Evolutionary conservation across 371 early-diverging fungal species (phyloP), one percentile per base, ranked within the genome.

Genomic region (Rhizopus arrhizus): DNA sequence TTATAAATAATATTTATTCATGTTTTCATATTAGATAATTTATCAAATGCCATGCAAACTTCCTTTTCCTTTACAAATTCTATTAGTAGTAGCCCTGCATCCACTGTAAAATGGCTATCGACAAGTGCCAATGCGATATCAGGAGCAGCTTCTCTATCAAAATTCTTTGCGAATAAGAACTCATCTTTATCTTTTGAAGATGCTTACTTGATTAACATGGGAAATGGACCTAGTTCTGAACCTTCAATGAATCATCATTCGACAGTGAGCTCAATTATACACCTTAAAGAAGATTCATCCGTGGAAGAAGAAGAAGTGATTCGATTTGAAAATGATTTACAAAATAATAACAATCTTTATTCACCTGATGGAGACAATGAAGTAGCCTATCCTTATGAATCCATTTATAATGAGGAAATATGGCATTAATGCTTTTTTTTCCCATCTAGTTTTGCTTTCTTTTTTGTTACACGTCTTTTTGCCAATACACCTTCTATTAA

Each of bases 341-440:
- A 28, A 10, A 31, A 31, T 28, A 43, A 64, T 8, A 56, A 59
- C 10, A 59, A 79, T 56, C 77, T 83, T 16, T 83, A 75, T 66
- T 82, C 83, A 9, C 84, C 86, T 9, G 86, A 83, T 59, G 86
- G 86, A 3, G 86, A 86, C 59, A 86, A 84, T 49, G 86, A 86
- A 47, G 78, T 82, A 8, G 86, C 72, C 13, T 63, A 72, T 61
- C 81, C 81, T 32, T 75, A 71, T 35, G 81, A 80, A 28, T 77
- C 78, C 43, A 63, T 80, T 6, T 60, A 43, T n/a, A 5, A 43
- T 15, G n/a, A 7, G 12, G 40, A 40, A 40, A 7, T 40, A 40
- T 48, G 48, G 48, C 22, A 29, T 29, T 48, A 48, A 48, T 48
- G 10, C 4, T 48, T 56, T 56, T 16, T 41, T 59, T 38, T 46